phyloP scores from a whole-genome alignment of 768 basidiomycete genomes.

The Podaxis carcinomalis region DNA sequence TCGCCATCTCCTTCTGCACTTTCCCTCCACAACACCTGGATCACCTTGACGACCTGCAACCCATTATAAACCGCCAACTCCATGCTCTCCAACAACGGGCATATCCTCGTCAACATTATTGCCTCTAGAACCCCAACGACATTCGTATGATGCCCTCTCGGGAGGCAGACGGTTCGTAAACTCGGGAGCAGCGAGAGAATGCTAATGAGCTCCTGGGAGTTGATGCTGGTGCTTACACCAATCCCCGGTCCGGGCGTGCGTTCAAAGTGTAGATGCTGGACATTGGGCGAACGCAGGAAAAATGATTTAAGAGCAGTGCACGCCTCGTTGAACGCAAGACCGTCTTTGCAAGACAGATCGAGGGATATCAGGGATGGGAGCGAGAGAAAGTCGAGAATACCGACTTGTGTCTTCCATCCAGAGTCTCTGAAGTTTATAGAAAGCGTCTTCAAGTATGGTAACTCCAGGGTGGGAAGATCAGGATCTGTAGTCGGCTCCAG shows the following conservation, averaged over 20 bases:
- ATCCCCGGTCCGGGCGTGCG: not conserved
- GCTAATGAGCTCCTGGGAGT: constrained; percentile 6
- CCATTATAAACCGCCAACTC: constrained; percentile 6
- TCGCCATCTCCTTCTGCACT: not conserved
- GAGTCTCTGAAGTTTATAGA: constrained; percentile 8
- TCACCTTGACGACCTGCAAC: constrained; percentile 4
- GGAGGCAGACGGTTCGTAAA: constrained; percentile 1
- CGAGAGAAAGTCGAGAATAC: not conserved
- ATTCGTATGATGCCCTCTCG: constrained; percentile 8
- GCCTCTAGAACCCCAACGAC: not conserved
- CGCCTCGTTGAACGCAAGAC: constrained; percentile 6
- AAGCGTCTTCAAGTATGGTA: not conserved
- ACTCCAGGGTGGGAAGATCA: not conserved
- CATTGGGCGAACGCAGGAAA: not conserved
- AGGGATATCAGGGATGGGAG: constrained; percentile 6
- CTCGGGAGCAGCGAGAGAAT: constrained; percentile 4
- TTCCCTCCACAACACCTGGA: constrained; percentile 6
- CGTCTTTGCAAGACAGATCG: not conserved
- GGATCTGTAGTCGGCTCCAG: constrained; percentile 7
- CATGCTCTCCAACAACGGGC: constrained; percentile 2
- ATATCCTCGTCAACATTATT: not conserved
- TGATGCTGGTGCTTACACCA: constrained; percentile 12
- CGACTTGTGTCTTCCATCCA: constrained; percentile 3
- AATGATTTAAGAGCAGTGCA: constrained; percentile 7
- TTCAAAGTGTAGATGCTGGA: constrained; percentile 1